phyloP scores from a whole-genome alignment of 345 rosid genomes.

The Acer negundo region DNA sequence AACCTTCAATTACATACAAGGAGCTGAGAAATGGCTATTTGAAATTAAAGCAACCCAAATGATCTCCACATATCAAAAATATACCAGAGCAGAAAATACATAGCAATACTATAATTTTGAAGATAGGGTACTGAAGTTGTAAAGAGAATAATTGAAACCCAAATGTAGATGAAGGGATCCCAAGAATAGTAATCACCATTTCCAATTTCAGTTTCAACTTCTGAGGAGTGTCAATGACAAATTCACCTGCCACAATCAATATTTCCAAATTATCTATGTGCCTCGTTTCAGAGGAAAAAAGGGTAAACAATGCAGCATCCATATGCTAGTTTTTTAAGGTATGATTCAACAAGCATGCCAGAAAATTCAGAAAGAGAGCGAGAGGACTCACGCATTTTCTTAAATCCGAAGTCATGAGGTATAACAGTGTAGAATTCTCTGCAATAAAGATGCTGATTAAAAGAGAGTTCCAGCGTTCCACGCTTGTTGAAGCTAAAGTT shows the following conservation, averaged over 20 bases:
- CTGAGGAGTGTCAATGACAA: slow-evolving; percentile 81
- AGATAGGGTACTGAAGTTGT: neutral
- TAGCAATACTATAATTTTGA: slow-evolving; percentile 5
- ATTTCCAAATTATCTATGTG: slow-evolving; percentile 18
- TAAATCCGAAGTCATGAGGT: slow-evolving; percentile 92
- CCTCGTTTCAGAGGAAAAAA: neutral
- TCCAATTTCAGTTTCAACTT: slow-evolving; percentile 82
- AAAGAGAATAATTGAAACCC: neutral
- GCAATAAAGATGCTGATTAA: slow-evolving; percentile 28
- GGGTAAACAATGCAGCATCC: neutral
- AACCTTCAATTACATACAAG: slow-evolving; percentile 49
- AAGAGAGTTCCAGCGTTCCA: slow-evolving; percentile 7
- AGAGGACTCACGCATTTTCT: slow-evolving; percentile 73
- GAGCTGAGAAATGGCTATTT: slow-evolving; percentile 23
- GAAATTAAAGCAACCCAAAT: slow-evolving; percentile 14
- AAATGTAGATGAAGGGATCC: neutral
- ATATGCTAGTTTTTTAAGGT: neutral
- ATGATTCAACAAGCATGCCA: slow-evolving; percentile 4
- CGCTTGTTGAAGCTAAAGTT: neutral
- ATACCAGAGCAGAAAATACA: neutral
- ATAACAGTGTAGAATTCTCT: slow-evolving; percentile 90
- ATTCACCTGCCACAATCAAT: slow-evolving; percentile 64
- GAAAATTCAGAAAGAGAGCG: slow-evolving; percentile 12
- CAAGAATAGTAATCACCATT: slow-evolving; percentile 54
- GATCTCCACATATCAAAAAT: neutral